Conservation (phyloP, 805 yeast species). For the Pichia occidentalis region DNA sequence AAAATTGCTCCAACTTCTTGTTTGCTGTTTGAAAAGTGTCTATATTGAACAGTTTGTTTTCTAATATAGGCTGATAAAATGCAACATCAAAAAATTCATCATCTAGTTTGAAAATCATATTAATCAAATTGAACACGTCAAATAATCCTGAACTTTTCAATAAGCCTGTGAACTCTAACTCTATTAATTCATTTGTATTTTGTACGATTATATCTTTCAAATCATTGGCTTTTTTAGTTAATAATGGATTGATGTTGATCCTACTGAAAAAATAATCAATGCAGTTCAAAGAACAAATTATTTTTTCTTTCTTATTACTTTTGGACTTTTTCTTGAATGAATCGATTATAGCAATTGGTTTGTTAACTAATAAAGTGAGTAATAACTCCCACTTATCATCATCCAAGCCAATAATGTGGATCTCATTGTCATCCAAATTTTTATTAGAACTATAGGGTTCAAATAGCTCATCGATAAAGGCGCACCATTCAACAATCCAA, state of each 20-base stretch:
- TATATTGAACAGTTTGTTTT: conserved; percentile 48
- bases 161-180: conserved; percentile 39
- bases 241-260: conserved; percentile 40
- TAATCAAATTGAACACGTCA: conserved; percentile 57
- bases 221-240: conserved; percentile 23
- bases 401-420: conserved; percentile 31
- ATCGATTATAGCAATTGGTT: conserved; percentile 37
- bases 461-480: conserved; percentile 53
- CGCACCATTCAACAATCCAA: conserved; percentile 65
- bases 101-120: conserved; percentile 63
- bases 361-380: conserved; percentile 37
- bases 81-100: conserved; percentile 55
- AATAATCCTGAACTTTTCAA: conserved; percentile 47
- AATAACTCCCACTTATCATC: conserved; percentile 33
- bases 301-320: conserved; percentile 24
- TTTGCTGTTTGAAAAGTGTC: conserved; percentile 40
- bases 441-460: conserved; percentile 33
- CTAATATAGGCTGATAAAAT: conserved; percentile 58
- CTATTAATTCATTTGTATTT: conserved; percentile 29
- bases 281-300: conserved; percentile 50
- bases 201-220: conserved; percentile 19
- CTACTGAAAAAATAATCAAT: conserved; percentile 52
- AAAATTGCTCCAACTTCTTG: conserved; percentile 39
- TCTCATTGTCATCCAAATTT: conserved; percentile 25
- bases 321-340: conserved; percentile 19